These are phyloP conservation scores for Aspergillus sp. DNA, from an alignment of 2,329 filamentous ascomycete genomes.

Conservation along the genomic window DNA sequence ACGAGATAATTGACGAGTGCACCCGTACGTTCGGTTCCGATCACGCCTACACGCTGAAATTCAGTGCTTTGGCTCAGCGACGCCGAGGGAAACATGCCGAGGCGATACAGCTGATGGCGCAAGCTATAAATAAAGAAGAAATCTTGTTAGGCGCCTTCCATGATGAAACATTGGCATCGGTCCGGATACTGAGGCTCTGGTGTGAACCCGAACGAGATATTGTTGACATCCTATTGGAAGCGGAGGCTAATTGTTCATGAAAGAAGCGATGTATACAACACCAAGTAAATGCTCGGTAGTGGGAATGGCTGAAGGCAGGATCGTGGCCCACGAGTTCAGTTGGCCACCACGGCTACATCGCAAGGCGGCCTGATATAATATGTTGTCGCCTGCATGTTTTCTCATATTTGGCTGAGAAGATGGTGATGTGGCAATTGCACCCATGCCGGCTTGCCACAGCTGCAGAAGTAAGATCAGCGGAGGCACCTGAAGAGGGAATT, in stretches of 20 bases:
- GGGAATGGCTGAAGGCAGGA: neutral
- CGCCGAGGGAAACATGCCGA: constrained; percentile 6
- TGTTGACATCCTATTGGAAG: constrained; percentile 13
- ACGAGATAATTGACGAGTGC: constrained; percentile 14
- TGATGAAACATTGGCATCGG: constrained; percentile 7
- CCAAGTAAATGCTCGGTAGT: neutral
- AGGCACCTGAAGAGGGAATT: neutral
- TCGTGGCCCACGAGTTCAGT: neutral
- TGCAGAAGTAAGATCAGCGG: neutral
- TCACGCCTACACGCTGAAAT: constrained; percentile 15
- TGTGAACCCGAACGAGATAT: constrained; percentile 7
- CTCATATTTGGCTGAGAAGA: no score
- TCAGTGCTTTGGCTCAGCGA: constrained; percentile 10
- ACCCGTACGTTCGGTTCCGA: constrained; percentile 15
- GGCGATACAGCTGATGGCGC: constrained; percentile 13
- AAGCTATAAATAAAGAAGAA: constrained; percentile 3
- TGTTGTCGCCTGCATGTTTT: no score
- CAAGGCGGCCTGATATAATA: neutral
- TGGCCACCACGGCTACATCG: neutral
- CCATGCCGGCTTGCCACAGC: no score
- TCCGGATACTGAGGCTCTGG: constrained; percentile 14
- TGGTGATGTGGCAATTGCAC: no score
- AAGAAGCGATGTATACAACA: neutral
- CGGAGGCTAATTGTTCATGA: neutral
- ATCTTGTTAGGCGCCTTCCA: constrained; percentile 14